Percentiles rank a stretch among this genome's conserved stretches.
phyloP scores from a whole-genome alignment of 805 yeast species.

The Kodamaea kaohsiungensis region DNA sequence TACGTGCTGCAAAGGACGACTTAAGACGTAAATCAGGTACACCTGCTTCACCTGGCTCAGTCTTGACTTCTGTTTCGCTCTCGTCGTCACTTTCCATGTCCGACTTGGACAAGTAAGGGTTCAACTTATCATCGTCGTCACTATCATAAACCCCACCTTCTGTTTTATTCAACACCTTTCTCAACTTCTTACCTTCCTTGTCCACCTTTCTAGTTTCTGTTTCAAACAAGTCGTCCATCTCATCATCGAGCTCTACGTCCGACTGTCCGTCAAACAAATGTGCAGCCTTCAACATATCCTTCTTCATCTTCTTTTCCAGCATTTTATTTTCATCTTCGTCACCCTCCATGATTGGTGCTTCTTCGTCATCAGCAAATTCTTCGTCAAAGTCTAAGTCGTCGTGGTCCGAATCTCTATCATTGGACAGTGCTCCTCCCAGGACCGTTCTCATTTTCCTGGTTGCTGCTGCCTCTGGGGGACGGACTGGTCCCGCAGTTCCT shows the following conservation, averaged over 20 bases:
- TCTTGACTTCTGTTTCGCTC: slow-evolving; percentile 45
- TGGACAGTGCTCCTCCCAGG: slow-evolving; percentile 43
- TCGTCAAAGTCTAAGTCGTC: slow-evolving; percentile 95
- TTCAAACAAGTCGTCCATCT: slow-evolving; percentile 70
- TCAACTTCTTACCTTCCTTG: slow-evolving; percentile 84
- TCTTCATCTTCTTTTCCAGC: slow-evolving; percentile 79
- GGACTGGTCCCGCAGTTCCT: slow-evolving; percentile 6
- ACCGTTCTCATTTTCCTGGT: slow-evolving; percentile 40
- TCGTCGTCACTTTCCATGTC: slow-evolving; percentile 66
- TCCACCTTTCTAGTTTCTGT: slow-evolving; percentile 71
- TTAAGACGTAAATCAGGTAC: not conserved
- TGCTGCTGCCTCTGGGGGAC: slow-evolving; percentile 6
- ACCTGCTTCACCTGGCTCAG: slow-evolving; percentile 30
- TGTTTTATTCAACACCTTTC: slow-evolving; percentile 78
- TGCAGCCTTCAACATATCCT: slow-evolving; percentile 81
- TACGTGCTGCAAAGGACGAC: slow-evolving; percentile 21
- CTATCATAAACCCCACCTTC: slow-evolving; percentile 90
- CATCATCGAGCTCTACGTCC: slow-evolving; percentile 58
- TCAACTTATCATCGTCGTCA: slow-evolving; percentile 64
- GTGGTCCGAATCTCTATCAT: slow-evolving; percentile 69
- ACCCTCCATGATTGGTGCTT: slow-evolving; percentile 96
- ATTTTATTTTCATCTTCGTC: slow-evolving; percentile 93
- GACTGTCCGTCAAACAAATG: slow-evolving; percentile 63
- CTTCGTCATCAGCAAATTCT: slow-evolving; percentile 98
- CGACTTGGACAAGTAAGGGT: slow-evolving; percentile 67